Conservation (phyloP, 441 rosid species). For the Croton laevigatus region DNA sequence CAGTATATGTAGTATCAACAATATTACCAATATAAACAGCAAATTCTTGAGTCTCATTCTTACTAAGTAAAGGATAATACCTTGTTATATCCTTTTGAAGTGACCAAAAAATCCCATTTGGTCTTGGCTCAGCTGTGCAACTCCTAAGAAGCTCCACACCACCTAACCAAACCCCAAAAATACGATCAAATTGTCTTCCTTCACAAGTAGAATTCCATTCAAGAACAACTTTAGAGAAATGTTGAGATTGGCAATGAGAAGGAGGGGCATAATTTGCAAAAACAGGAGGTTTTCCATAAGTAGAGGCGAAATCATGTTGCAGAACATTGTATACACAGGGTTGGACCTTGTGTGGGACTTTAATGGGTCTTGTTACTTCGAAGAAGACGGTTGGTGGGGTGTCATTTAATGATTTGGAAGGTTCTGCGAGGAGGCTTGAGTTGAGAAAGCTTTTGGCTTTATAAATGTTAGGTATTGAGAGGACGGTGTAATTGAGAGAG, state of each 20-base stretch:
- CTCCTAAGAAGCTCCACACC: slow-evolving; percentile 92
- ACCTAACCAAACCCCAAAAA: slow-evolving; percentile 78
- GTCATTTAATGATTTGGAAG: slow-evolving; percentile 12
- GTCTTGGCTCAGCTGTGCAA: slow-evolving; percentile 86
- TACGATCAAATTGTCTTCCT: slow-evolving; percentile 82
- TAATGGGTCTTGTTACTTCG: slow-evolving; percentile 74
- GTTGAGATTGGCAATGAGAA: slow-evolving; percentile 41
- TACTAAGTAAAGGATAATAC: slow-evolving; percentile 62
- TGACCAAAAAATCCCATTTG: slow-evolving; percentile 68
- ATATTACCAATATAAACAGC: slow-evolving; percentile 68
- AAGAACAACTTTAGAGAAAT: slow-evolving; percentile 67
- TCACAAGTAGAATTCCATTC: slow-evolving; percentile 69
- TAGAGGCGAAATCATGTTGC: slow-evolving; percentile 67
- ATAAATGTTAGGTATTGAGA: slow-evolving; percentile 35
- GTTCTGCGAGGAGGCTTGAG: slow-evolving; percentile 20
- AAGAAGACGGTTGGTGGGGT: slow-evolving; percentile 57
- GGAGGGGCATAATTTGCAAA: slow-evolving; percentile 54
- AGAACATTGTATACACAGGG: slow-evolving; percentile 58
- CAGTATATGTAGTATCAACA: slow-evolving; percentile 65
- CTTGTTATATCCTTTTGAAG: slow-evolving; percentile 76
- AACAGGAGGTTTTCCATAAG: slow-evolving; percentile 51
- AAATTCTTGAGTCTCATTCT: slow-evolving; percentile 50
- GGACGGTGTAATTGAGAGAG: slow-evolving; percentile 21
- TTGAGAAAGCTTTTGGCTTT: slow-evolving; percentile 24
- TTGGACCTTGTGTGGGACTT: slow-evolving; percentile 33